Evolutionary conservation across 176 grass and related monocot genomes (phyloP), one percentile per base, ranked within the genome.

Genomic region (Thalia dealbata): DNA sequence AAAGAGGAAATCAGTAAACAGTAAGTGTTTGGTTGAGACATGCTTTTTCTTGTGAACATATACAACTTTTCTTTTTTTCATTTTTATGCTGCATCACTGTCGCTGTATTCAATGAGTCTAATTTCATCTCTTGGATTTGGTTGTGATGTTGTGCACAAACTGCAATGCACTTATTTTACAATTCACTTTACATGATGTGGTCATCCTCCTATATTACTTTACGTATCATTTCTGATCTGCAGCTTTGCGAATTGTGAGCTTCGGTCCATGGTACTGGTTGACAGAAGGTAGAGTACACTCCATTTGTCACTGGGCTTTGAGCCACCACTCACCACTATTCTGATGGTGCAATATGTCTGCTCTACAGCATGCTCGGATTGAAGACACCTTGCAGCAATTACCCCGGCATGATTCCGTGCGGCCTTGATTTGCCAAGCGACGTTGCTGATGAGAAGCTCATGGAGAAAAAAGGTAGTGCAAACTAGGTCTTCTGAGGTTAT

Each of bases 181-280:
- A 0, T 50, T 59, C 73, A 62, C 10, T 62, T 79, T 38, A 2
- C 32, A 38, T 38, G 1, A 38, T 38, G 32, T 38, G 32, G 32
- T 38, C 1, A 38, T 38, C 32, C 32, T 38, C 4, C 32, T 38
- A 38, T 2, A 38, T 12, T 18, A 54, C 42, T 69, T 64, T 64
- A 38, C 30, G 6, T 0, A 28, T 59, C 73, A 62, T 11, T 62
- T 52, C 14, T 80, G 67, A 23, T 75, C 52, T 79, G 15, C 78
- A 97, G 89, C 71, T 92, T 97, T 44, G 76, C 71, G 14, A 92
- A 97, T 52, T 97, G 93, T 76, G 93, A 92, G 74, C 89, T 97
- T 8, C 84, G 89, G 27, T 83, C 89, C 2, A 72, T 97, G 81
- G 87, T 97, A 44, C 54, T 97, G 71, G 85, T 91, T 2, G 87